phyloP scores from a whole-genome alignment of 1,284 basidiomycete species.

The Fistulinella staudtii region DNA sequence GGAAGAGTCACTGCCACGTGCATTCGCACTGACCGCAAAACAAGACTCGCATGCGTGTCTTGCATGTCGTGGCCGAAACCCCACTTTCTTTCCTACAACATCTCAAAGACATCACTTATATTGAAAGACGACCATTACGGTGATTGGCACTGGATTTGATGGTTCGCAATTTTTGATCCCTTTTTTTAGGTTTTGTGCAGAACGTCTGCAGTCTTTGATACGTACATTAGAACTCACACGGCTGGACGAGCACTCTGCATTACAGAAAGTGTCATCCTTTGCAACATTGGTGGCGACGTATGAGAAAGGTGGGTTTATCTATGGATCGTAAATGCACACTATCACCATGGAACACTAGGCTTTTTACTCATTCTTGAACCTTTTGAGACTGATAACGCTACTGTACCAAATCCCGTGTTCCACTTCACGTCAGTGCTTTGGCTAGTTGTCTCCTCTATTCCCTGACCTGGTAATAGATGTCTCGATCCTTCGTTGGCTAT shows the following conservation, averaged over 20 bases:
- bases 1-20: slow-evolving; percentile 10
- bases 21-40: slow-evolving; percentile 11
- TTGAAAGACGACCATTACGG: slow-evolving; percentile 94
- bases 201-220: slow-evolving; percentile 91
- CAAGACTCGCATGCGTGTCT: slow-evolving; percentile 97
- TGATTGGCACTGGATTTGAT: slow-evolving; percentile 31
- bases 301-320: slow-evolving; percentile 72
- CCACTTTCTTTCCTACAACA: slow-evolving; percentile 98
- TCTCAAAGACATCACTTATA: slow-evolving; percentile 98
- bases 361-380: slow-evolving; percentile 98
- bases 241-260: slow-evolving; percentile 85
- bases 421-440: slow-evolving; percentile 80
- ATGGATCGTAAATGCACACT: neutral
- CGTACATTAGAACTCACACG: slow-evolving; percentile 89
- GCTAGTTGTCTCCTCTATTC: neutral
- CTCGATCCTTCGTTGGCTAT: slow-evolving; percentile 98
- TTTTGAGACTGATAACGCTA: slow-evolving; percentile 98
- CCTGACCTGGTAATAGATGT: slow-evolving; percentile 54
- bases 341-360: slow-evolving; percentile 44
- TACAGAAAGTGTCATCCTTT: slow-evolving; percentile 96
- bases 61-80: slow-evolving; percentile 99
- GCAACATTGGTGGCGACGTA: slow-evolving; percentile 98
- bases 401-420: slow-evolving; percentile 98
- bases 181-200: slow-evolving; percentile 83
- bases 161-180: slow-evolving; percentile 3